Conservation (phyloP, 768 basidiomycete genomes). For the Lactifluus pinguis region DNA sequence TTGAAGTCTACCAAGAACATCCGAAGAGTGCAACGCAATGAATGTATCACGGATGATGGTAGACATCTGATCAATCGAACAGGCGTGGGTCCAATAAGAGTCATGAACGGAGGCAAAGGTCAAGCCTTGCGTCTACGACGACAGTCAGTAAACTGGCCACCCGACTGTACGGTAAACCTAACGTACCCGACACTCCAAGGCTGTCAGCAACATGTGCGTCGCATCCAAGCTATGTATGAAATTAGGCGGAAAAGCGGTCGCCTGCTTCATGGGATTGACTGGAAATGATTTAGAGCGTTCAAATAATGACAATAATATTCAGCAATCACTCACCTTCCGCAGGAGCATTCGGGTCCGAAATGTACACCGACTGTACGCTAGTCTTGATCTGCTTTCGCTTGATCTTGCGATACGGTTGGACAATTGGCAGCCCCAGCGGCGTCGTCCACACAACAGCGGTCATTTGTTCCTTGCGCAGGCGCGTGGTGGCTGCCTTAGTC, state of each 20-base stretch:
- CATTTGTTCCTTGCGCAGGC: conserved; percentile 84
- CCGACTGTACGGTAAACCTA: neutral
- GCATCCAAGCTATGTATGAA: conserved; percentile 97
- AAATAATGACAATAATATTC: neutral
- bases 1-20: conserved; percentile 65
- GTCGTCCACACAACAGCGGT: conserved; percentile 95
- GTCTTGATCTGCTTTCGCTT: conserved; percentile 81
- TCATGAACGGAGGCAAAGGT: conserved; percentile 96
- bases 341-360: conserved; percentile 74
- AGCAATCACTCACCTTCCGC: conserved; percentile 42
- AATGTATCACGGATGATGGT: conserved; percentile 87
- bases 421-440: conserved; percentile 87
- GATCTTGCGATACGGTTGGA: conserved; percentile 88
- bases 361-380: conserved; percentile 76
- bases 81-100: conserved; percentile 98
- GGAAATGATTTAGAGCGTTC: neutral
- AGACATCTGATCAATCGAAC: conserved; percentile 80
- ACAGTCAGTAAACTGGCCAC: conserved; percentile 1
- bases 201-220: conserved; percentile 97
- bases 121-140: conserved; percentile 51
- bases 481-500: conserved; percentile 22
- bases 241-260: conserved; percentile 96
- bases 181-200: conserved; percentile 76
- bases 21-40: conserved; percentile 82
- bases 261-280: conserved; percentile 83